Base-by-base conservation (phyloP, 2,329 filamentous ascomycete species). In the Lojkania enalia region DNA sequence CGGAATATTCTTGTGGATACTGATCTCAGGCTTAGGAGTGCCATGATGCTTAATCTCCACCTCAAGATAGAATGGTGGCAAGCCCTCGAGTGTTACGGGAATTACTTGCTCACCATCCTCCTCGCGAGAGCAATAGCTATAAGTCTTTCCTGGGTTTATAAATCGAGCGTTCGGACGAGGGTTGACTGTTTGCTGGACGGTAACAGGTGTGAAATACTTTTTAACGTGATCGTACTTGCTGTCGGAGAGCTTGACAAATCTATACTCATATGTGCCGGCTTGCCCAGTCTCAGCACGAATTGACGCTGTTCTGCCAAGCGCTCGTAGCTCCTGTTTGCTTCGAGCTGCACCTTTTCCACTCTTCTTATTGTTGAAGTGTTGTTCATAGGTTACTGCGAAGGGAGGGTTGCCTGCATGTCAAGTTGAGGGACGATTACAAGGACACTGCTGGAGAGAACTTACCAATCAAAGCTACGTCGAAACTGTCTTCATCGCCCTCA, bases 51-150 rank as follows among this genome's bases (percentile, higher is more conserved):
- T 95, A 71, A 99, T 89, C 61, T 92, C 90, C 18, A 97, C 80
- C 66, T 97, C 94, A 3, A 99, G 76, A 36, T 85, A 86, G 74
- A 99, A 99, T 0, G 94, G 94, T 5, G 92, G 83, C 13, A 86
- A 77, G 29, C 94, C 94, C 47, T 87, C 87, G 14, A 99, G 78
- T 2, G 82, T 85, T 47, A 99, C 86, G 0, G 92, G 91, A 42
- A 99, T 96, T 30, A 82, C 84, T 62, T 99, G 91, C 60, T 95
- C 89, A 21, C 85, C 83, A 33, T 33, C 30, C 39, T 87, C 81
- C 59, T 96, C 89, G 36, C 90, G 85, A 67, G 90, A 86, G 73
- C 94, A 99, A 71, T 92, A 96, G 66, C 94, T 95, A 77, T 96
- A 96, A 0, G 89, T 91, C 69, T 94, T 94, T 13, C 91, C 91